Conservation (phyloP, 495 filamentous ascomycete genomes). For the Aspergillus homomorphus region DNA sequence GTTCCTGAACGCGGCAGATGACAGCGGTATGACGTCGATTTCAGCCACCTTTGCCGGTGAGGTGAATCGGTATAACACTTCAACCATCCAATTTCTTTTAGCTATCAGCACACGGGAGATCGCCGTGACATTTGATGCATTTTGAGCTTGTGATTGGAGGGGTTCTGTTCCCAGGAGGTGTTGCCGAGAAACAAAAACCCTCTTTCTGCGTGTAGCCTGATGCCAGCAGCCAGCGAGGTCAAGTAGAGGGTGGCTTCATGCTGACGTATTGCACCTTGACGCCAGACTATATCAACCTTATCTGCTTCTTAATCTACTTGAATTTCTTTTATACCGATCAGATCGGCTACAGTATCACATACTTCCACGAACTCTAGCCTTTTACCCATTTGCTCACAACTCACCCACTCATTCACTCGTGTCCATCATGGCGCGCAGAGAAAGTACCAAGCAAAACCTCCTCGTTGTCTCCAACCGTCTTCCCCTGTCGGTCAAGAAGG, state of each 20-base stretch:
- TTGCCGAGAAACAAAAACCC: background rate
- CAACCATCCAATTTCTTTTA: background rate
- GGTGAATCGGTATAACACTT: background rate
- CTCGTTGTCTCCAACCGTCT: slow-evolving; percentile 87
- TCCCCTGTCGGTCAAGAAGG: slow-evolving; percentile 80
- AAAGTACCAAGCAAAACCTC: slow-evolving; percentile 39
- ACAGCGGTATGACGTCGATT: background rate
- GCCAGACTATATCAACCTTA: background rate
- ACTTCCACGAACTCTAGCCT: background rate
- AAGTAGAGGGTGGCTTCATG: background rate
- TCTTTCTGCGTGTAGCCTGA: too few relatives aligned
- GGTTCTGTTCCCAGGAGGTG: background rate
- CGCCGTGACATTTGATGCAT: background rate
- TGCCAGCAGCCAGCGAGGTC: background rate
- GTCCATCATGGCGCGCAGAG: background rate
- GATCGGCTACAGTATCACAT: background rate
- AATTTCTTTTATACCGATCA: background rate
- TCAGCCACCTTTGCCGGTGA: background rate
- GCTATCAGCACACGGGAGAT: background rate
- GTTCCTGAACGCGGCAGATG: background rate
- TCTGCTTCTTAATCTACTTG: background rate
- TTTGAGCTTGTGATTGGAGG: background rate
- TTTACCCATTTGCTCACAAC: too few relatives aligned
- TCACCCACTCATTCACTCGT: background rate
- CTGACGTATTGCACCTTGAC: slow-evolving; percentile 1